Base-by-base conservation (phyloP, 192 early-diverging fungal genomes). In the Coemansia sp. region DNA sequence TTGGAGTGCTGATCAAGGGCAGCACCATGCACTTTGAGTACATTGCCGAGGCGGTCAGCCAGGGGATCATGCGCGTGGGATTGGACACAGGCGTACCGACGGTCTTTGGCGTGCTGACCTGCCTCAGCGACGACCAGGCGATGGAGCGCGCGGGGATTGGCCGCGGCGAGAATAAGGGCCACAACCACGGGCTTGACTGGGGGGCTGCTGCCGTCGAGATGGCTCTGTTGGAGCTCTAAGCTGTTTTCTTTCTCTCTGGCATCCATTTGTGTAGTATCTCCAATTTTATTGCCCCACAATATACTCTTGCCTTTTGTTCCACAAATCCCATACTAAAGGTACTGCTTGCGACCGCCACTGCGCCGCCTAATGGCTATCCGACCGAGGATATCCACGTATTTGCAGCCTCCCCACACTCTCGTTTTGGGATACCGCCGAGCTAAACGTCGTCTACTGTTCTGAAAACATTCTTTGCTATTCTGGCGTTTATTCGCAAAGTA, bases 1-100 rank as follows among this genome's bases (percentile, higher is more conserved):
- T 99, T 72, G 97, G 97, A 30, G 93, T 99, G 21, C 87, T 99
- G 52, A 98, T 99, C 86, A 99, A 98, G 88, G 97, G 97, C 60
- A 85, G 87, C 55, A 99, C 97, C 18, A 93, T 96, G 88, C 97
- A 99, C 64, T 99, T 97, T 86, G 97, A 98, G 82, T 99, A 99
- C 74, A 99, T 99, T 58, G 87, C 90, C n/a, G 97, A 99, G 51
- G 92, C 96, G 0, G 88, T 90, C 1, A 87, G 85, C 32, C 91
- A 95, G 18, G 97, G 95, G 0, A 82, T 99, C 41, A 99, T 98
- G 95, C 83, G 90, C n/a, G 96, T 99, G 23, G 91, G 93, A 4
- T 76, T 99, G 44, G 94, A 98, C 54, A 85, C 88, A 0, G 85
- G 85, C 8, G 82, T 90, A 2, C 97, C 97, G 50, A 89, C 92